Percentiles rank a stretch among this genome's conserved stretches.
Conservation (phyloP, 352 stramenopile genomes). For the Peronosclerospora sorghi region DNA sequence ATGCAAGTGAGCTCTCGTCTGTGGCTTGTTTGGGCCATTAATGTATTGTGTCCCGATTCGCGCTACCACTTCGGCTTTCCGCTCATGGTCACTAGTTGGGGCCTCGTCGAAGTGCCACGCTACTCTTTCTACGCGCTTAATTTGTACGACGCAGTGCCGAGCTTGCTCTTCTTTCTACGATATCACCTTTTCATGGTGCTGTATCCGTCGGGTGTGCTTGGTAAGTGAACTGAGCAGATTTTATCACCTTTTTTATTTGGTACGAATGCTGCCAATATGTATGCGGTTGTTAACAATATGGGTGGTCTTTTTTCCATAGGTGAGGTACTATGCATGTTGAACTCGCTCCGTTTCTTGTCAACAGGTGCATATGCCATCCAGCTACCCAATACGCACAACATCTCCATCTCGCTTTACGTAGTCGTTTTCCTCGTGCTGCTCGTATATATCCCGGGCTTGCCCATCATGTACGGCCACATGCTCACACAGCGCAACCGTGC, state of each 20-base stretch:
- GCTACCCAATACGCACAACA: conserved; percentile 69
- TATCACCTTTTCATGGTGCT: conserved; percentile 98
- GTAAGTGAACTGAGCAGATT: conserved; percentile 62
- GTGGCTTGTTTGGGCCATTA: conserved; percentile 91
- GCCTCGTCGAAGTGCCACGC: conserved; percentile 87
- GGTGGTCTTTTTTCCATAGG: conserved; percentile 11
- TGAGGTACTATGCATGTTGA: conserved; percentile 73
- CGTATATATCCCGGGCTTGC: conserved; percentile 65
- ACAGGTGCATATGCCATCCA: conserved; percentile 58
- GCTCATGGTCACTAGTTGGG: conserved; percentile 84
- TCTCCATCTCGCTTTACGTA: conserved; percentile 62
- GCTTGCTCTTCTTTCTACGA: conserved; percentile 93
- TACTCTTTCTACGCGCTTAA: conserved; percentile 98
- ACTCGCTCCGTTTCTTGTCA: conserved; percentile 40
- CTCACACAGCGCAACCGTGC: conserved; percentile 73
- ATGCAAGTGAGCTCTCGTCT: conserved; percentile 89
- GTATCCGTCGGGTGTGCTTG: conserved; percentile 94
- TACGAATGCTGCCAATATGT: no score
- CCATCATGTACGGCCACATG: conserved; percentile 83
- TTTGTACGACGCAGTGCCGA: conserved; percentile 88
- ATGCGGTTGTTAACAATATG: conserved; percentile 7
- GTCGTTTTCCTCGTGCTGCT: conserved; percentile 58
- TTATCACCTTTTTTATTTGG: no score
- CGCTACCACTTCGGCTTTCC: conserved; percentile 78
- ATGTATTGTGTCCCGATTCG: conserved; percentile 72